phyloP scores from a whole-genome alignment of 129 eudicot genomes.

The sunflower (Helianthus annuus) region HanXRQr2.0-SUNRISE NC_035443.2:123337597-123338096 shows the following conservation, averaged over 20 bases:
- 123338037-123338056: constrained; percentile 86
- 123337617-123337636: constrained; percentile 89
- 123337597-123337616: constrained; percentile 98
- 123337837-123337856: no score
- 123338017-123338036: constrained; percentile 17
- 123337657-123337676: constrained; percentile 90
- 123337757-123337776: constrained; percentile 98
- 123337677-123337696: not conserved
- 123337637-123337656: constrained; percentile 98
- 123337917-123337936: no score
- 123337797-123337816: constrained; percentile 88
- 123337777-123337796: constrained; percentile 99
- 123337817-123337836: constrained; percentile 59
- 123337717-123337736: constrained; percentile 11
- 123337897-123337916: no score
- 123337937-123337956: no score
- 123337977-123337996: no score
- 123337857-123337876: no score
- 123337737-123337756: constrained; percentile 81
- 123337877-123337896: no score
- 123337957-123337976: no score
- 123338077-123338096: not conserved
- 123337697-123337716: not conserved
- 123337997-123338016: not conserved
- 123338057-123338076: constrained; percentile 43